Evolutionary conservation across 768 basidiomycete genomes (phyloP).

Genomic region (Termitomyces sp.): DNA sequence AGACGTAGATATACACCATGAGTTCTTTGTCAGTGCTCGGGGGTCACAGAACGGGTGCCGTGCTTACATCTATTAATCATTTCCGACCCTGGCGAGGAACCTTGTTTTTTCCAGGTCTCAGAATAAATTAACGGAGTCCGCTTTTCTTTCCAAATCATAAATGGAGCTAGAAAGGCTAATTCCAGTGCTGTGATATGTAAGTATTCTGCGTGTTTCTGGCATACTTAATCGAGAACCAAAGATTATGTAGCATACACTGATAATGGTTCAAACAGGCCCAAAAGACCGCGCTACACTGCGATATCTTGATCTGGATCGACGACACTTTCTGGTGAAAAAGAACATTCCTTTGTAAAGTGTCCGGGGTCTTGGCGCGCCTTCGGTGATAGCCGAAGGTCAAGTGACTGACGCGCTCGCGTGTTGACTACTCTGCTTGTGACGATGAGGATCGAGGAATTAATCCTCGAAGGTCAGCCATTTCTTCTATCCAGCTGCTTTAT

Average conservation of each 20-base stretch:
- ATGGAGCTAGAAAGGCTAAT: background rate
- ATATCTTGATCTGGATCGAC: background rate
- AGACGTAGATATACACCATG: background rate
- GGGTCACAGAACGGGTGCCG: background rate
- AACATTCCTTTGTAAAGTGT: background rate
- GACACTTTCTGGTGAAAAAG: background rate
- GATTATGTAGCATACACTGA: background rate
- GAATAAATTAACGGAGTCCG: background rate
- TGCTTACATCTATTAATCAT: no score
- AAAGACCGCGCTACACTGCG: background rate
- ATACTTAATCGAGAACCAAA: no score
- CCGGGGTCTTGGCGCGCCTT: background rate
- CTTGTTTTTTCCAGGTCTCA: background rate
- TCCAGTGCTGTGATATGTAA: background rate
- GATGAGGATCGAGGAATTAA: constrained; percentile 94
- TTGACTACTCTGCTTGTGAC: constrained; percentile 12
- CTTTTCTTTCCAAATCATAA: background rate
- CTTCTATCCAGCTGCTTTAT: background rate
- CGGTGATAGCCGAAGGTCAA: constrained; percentile 14
- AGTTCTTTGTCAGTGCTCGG: background rate
- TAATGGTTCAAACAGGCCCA: background rate
- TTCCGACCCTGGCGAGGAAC: background rate
- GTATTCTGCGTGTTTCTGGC: background rate
- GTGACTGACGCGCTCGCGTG: constrained; percentile 15
- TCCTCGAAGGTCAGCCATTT: constrained; percentile 71